Evolutionary conservation across 2,329 filamentous ascomycete species (phyloP), one percentile per base, ranked within the genome.

Genomic region (Mycosphaerelloides madeirae): DNA sequence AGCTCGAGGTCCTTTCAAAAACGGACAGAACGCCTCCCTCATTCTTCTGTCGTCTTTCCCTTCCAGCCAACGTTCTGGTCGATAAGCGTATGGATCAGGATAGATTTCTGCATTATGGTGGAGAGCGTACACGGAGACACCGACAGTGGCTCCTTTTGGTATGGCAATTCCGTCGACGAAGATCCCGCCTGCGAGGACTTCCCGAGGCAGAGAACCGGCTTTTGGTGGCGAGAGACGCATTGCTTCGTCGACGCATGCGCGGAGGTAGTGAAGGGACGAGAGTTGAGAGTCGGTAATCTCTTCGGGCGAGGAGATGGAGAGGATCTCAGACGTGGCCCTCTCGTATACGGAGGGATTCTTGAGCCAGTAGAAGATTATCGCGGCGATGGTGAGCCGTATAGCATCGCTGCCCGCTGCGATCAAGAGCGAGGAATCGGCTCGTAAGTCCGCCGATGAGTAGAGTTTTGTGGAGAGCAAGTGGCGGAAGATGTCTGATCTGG

Each of bases 341-440:
- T 35, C 15, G 32, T 6, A 18, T 5, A 18, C 20, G 6, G 5
- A 15, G 8, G 32, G 34, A 25, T 37, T 22, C 34, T 22, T 19
- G 16, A 37, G 34, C 34, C 34, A 37, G 34, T 37, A 37, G 34
- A 37, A 37, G 18, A 37, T 25, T 22, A 18, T 37, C 4, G 34
- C 34, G 15, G 34, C 34, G 14, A 37, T 37, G 8, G 34, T 37
- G 5, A 37, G 16, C 3, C 34, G 34, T 15, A 37, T 37, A 3
- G 34, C 34, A 13, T 37, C 34, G 19, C 34, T 37, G 16, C 34
- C 34, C 6, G 34, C 34, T 18, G 34, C 34, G 18, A 37, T 37
- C 16, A 37, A 22, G 11, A 37, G 16, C 4, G 34, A 37, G 13
- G 18, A 22, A 22, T 37, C 34, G 3, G 34, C 34, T 8, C 34